Base-by-base conservation (phyloP, 805 yeast genomes). In the Ogataea wickerhamii region DNA sequence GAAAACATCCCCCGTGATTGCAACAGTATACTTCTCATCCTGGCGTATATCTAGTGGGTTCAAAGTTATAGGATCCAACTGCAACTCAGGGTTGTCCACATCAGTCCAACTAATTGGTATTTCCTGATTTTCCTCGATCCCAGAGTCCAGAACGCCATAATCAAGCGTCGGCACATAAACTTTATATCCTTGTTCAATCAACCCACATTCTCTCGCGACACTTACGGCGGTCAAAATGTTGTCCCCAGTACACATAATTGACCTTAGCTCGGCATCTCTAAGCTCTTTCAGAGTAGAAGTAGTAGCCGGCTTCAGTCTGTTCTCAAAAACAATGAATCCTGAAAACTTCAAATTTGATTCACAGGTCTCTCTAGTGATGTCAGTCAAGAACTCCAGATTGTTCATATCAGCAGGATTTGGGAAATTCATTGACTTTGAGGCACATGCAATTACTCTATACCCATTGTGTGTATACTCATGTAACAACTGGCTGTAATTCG, bases 161-260 rank as follows among this genome's bases (percentile, higher is more conserved):
- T 68, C 68, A 40, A 76, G 70, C 1, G 65, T 58, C 1, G 98
- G 95, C 3, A 87, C 76, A 54, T 67, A 85, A 4, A 82, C 77
- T 14, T 64, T 58, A 2, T 57, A 48, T 10, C 64, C 68, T 1
- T 57, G 50, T 3, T 60, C 60, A 8, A 93, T 61, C 44, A 93
- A 67, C 3, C 78, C 80, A 56, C 95, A 86, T 54, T 91, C 96
- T 43, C 78, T 73, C 3, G 85, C 96, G 13, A 93, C 98, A 61
- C 96, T 85, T 16, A 93, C 76, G 0, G 98, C 98, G 0, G 99
- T 93, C 40, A 93, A 66, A 14, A 93, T 78, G 56, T 93, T 93
- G 60, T 93, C 99, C 37, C 99, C 99, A 0, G 98, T 93, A 61
- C 98, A 93, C 98, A 93, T 93, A 20, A 88, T 67, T 0, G 93